Base-by-base conservation (phyloP, 345 rosid species). In the Kandelia obovata region DNA sequence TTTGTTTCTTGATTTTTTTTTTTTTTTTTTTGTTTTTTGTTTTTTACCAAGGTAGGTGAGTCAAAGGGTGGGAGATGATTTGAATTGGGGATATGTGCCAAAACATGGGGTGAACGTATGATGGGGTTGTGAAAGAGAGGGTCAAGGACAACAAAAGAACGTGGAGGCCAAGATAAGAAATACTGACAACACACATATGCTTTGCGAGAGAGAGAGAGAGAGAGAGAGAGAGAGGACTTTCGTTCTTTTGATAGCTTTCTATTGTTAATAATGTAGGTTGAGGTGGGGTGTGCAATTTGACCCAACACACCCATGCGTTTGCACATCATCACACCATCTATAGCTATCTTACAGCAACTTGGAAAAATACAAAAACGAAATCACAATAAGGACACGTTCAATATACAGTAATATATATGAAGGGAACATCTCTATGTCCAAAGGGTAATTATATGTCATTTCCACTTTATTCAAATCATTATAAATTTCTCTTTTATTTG, bases 161-260 rank as follows among this genome's bases (percentile, higher is more conserved):
- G 79, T 76, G 77, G 73, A 73, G 77, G 79, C 66, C 53, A 79
- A 79, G 79, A 66, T 74, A 82, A 76, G 73, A 65, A 78, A 81
- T 53, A 68, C 72, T 71, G 76, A 67, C 75, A 70, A 58, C 11
- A 59, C 35, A 49, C 16, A 35, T 69, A 72, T 56, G 37, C 64
- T 39, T 61, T 58, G 59, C 31, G 46, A 52, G 67, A 43, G 49
- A 43, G 17, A 43, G 15, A 9, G 5, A 39, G 47, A 46, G 21
- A 17, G 23, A 7, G 53, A 13, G 43, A 16, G 19, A 23, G 46
- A 11, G 55, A 15, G 5, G 49, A 43, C 61, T 59, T 61, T 66
- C 21, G 21, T 21, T 61, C 51, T 10, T 58, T 64, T 60, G 70
- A 32, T 56, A 46, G 8, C 25, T 32, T 15, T 20, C 1, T 51